Percentiles rank a stretch among this genome's conserved stretches.
Evolutionary conservation across 345 rosid genomes (phyloP).

Genomic region (Gossypium australe): DNA sequence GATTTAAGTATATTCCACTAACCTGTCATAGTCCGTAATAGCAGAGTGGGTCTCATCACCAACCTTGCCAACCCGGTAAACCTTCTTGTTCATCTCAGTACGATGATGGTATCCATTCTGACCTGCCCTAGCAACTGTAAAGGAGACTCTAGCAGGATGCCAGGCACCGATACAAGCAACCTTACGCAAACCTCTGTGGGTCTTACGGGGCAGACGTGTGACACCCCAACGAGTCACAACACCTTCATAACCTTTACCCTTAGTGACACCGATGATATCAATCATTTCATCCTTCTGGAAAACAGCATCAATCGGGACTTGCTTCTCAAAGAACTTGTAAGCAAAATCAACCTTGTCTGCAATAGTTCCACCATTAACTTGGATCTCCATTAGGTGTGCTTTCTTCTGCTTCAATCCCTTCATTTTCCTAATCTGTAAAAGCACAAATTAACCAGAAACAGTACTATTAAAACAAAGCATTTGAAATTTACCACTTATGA

Average conservation of each 20-base stretch:
- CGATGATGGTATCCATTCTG: constrained; percentile 96
- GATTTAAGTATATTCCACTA: not conserved
- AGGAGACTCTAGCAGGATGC: constrained; percentile 97
- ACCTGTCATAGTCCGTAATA: constrained; percentile 79
- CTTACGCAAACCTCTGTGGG: constrained; percentile 89
- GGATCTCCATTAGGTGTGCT: constrained; percentile 84
- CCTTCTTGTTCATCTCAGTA: constrained; percentile 83
- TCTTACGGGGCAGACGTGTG: constrained; percentile 84
- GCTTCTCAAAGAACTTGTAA: constrained; percentile 78
- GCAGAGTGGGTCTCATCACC: constrained; percentile 63
- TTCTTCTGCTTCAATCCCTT: constrained; percentile 91
- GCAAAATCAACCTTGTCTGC: constrained; percentile 79
- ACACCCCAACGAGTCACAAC: constrained; percentile 95
- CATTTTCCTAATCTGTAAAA: constrained; percentile 69
- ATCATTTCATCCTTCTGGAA: constrained; percentile 94
- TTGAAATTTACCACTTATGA: not conserved
- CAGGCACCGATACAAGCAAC: constrained; percentile 95
- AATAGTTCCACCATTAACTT: constrained; percentile 75
- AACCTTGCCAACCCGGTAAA: constrained; percentile 69
- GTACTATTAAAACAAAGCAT: not conserved
- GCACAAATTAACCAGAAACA: not conserved
- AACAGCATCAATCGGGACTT: constrained; percentile 66
- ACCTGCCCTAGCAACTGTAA: constrained; percentile 91
- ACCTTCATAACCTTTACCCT: constrained; percentile 92
- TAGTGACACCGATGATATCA: constrained; percentile 80